Percentiles rank a stretch among this genome's conserved stretches.
These are phyloP conservation scores for Tetrapisispora namnaoensis DNA, from an alignment of 805 yeast species.

Conservation along the genomic window DNA sequence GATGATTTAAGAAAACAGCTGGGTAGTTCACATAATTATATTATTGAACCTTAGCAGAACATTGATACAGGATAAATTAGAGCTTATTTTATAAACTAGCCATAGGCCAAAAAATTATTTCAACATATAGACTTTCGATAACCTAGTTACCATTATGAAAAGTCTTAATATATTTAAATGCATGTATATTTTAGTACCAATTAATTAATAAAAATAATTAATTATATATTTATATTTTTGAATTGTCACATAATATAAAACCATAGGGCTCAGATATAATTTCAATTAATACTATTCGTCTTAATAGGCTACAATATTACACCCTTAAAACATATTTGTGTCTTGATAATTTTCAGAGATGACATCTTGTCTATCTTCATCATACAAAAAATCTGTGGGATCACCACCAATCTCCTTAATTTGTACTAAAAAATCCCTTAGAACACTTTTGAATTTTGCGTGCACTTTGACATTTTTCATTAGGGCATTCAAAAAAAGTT, in stretches of 20 bases:
- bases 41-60: not conserved
- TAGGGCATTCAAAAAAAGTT: slow-evolving; percentile 66
- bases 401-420: slow-evolving; percentile 90
- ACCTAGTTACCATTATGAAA: too few species aligned
- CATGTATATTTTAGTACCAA: too few species aligned
- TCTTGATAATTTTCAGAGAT: slow-evolving; percentile 76
- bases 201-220: too few species aligned
- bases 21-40: slow-evolving; percentile 32
- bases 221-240: too few species aligned
- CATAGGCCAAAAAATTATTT: not conserved
- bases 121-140: too few species aligned
- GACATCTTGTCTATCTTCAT: slow-evolving; percentile 69
- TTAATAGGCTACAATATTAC: not conserved
- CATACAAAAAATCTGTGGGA: slow-evolving; percentile 81
- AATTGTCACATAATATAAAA: not conserved
- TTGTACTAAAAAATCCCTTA: slow-evolving; percentile 90
- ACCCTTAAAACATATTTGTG: not conserved
- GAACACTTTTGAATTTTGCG: slow-evolving; percentile 59
- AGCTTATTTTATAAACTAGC: not conserved
- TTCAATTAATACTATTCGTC: too few species aligned
- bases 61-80: not conserved
- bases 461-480: slow-evolving; percentile 58
- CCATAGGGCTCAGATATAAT: not conserved
- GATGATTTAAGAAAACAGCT: slow-evolving; percentile 33
- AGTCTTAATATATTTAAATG: too few species aligned